Base-by-base conservation (phyloP, 1,139 yeast genomes). In the Zygosaccharomyces sapae region DNA sequence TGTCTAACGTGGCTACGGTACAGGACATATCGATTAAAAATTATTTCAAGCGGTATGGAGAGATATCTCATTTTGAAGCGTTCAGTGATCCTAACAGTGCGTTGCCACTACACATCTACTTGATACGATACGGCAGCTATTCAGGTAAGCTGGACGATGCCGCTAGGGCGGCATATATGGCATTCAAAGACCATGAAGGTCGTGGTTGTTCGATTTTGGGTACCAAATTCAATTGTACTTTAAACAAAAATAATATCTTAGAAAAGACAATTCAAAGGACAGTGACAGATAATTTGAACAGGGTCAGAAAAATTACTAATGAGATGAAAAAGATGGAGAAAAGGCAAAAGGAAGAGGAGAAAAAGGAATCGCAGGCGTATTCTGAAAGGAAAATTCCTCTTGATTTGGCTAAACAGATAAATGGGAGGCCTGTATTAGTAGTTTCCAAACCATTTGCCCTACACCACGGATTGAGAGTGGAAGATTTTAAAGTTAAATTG, bases 71-170 rank as follows among this genome's bases (percentile, higher is more conserved):
- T 37, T 70, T 86, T 47, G 79, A 79, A 52, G 74, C 81, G 50
- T 71, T 83, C 18, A 78, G 76, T 52, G 95, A 90, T 60, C 88
- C 94, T 1, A 72, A 74, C 18, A 81, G 86, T 45, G 96, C 90
- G 2, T 86, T 84, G 19, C 92, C 95, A 0, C 67, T 89, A 43
- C 95, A 96, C 3, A 71, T 88, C 30, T 86, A 85, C 38, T 70
- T 80, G 16, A 72, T 88, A 46, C 72, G 75, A 48, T 89, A 78
- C 66, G 80, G 75, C 48, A 90, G 90, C 2, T 70, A 72, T 18
- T 76, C 65, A 25, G 62, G 59, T 3, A 63, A 62, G 36, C 38
- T 60, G 5, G 62, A 64, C 43, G 60, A 56, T 7, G 56, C 92
- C 0, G 79, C 79, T 58, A 67, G 59, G 37, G 52, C 72, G 6